Evolutionary conservation across 805 yeast genomes (phyloP).

Genomic region (Hanseniaspora occidentalis): DNA sequence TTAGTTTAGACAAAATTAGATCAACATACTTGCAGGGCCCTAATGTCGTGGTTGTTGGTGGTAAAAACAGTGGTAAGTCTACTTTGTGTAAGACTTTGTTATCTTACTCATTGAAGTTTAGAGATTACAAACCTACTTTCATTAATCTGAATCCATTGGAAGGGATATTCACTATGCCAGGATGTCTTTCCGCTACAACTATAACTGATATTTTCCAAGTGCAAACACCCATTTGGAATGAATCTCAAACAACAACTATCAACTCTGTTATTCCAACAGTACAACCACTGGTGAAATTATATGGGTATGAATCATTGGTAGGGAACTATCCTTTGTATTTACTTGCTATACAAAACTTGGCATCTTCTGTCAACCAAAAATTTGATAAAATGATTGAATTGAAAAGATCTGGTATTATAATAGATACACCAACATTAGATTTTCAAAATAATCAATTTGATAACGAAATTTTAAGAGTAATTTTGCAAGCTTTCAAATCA

Average conservation of each 20-base stretch:
- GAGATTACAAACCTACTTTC: slow-evolving; percentile 47
- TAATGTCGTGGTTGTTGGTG: slow-evolving; percentile 60
- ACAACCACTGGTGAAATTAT: slow-evolving; percentile 76
- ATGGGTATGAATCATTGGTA: slow-evolving; percentile 50
- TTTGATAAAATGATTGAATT: slow-evolving; percentile 17
- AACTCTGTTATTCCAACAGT: slow-evolving; percentile 62
- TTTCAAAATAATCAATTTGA: background rate
- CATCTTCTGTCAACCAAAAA: slow-evolving; percentile 30
- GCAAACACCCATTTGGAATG: slow-evolving; percentile 61
- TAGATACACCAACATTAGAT: slow-evolving; percentile 21
- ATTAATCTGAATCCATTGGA: slow-evolving; percentile 70
- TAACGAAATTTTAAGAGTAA: background rate
- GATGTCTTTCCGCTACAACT: slow-evolving; percentile 74
- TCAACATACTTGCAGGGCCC: slow-evolving; percentile 24
- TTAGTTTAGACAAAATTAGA: slow-evolving; percentile 55
- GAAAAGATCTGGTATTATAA: slow-evolving; percentile 22
- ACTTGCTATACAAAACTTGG: slow-evolving; percentile 35
- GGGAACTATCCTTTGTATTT: slow-evolving; percentile 43
- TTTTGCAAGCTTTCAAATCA: slow-evolving; percentile 13
- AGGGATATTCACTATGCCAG: slow-evolving; percentile 68
- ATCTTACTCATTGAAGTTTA: slow-evolving; percentile 67
- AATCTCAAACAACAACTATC: slow-evolving; percentile 63
- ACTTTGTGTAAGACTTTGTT: slow-evolving; percentile 53
- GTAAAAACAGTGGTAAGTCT: slow-evolving; percentile 66
- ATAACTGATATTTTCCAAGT: slow-evolving; percentile 71